Percentiles rank a stretch among this genome's conserved stretches.
Conservation (phyloP, 768 basidiomycete genomes). For the Sporobolomyces pararoseus region DNA sequence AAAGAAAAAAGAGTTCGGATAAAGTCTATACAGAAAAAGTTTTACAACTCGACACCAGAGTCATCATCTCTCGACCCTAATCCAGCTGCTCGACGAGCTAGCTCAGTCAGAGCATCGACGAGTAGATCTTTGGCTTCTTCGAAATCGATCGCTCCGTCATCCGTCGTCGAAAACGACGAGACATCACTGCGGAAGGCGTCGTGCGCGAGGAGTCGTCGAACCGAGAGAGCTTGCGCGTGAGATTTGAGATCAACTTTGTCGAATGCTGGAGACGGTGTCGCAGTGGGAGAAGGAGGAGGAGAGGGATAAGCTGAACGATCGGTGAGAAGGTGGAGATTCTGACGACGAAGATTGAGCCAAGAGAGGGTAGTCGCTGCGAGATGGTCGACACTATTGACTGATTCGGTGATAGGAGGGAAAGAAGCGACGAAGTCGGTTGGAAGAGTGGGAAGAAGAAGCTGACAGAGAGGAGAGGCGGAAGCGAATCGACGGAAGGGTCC, state of each 20-base stretch:
- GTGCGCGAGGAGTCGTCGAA: constrained; percentile 20
- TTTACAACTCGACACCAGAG: constrained; percentile 19
- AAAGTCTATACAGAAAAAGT: neutral
- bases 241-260: constrained; percentile 15
- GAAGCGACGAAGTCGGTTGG: neutral
- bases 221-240: constrained; percentile 22
- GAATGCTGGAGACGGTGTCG: neutral
- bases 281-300: neutral
- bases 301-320: neutral
- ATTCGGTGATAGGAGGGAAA: neutral
- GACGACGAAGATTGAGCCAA: constrained; percentile 33
- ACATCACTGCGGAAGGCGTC: constrained; percentile 11
- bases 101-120: constrained; percentile 2
- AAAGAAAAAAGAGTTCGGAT: neutral
- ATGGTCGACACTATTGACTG: constrained; percentile 20
- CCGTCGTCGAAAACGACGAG: neutral
- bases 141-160: neutral
- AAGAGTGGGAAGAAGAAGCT: constrained; percentile 22
- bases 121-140: constrained; percentile 22
- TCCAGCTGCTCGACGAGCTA: constrained; percentile 8
- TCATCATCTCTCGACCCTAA: constrained; percentile 8
- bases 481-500: constrained; percentile 19
- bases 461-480: constrained; percentile 17
- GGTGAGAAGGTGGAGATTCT: neutral
- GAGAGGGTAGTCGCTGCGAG: constrained; percentile 23